phyloP scores from a whole-genome alignment of 1,284 basidiomycete genomes.

The Ceratobasidium sp. region DNA sequence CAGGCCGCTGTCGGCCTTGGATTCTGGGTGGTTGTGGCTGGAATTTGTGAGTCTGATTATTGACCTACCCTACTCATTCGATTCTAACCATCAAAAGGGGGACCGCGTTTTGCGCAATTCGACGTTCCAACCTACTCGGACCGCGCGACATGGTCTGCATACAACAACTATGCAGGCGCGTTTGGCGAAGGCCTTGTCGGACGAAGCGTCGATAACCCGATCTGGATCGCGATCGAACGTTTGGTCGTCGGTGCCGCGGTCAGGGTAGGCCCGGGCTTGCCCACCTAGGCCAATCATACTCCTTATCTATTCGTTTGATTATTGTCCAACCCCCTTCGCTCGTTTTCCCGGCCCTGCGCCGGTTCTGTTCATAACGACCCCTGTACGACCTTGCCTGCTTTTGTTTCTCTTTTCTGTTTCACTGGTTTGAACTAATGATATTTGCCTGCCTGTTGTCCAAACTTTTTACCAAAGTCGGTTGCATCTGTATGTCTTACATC shows the following conservation, averaged over 20 bases:
- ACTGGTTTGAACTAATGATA: constrained; percentile 4
- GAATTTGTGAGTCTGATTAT: constrained; percentile 13
- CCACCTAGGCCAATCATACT: constrained; percentile 54
- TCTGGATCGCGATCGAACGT: constrained; percentile 38
- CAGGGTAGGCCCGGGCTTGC: constrained; percentile 72
- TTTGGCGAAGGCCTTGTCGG: constrained; percentile 61
- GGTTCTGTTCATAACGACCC: constrained; percentile 12
- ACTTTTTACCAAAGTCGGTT: neutral
- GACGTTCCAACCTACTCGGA: constrained; percentile 76
- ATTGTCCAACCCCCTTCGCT: constrained; percentile 31
- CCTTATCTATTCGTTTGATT: constrained; percentile 34
- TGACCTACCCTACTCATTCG: neutral
- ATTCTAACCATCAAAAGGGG: constrained; percentile 1
- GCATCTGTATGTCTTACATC: constrained; percentile 37
- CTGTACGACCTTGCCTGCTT: constrained; percentile 14
- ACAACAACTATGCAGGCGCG: constrained; percentile 68
- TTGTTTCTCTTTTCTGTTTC: neutral
- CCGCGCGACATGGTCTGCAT: constrained; percentile 75
- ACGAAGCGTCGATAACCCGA: constrained; percentile 21
- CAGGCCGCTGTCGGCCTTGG: constrained; percentile 38
- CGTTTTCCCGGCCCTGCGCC: constrained; percentile 7
- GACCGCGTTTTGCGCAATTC: neutral
- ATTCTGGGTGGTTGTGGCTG: constrained; percentile 35
- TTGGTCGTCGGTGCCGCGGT: constrained; percentile 66
- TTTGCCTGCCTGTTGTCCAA: neutral